phyloP scores from a whole-genome alignment of 352 stramenopile genomes.

The Globisporangium apiculatum region DNA sequence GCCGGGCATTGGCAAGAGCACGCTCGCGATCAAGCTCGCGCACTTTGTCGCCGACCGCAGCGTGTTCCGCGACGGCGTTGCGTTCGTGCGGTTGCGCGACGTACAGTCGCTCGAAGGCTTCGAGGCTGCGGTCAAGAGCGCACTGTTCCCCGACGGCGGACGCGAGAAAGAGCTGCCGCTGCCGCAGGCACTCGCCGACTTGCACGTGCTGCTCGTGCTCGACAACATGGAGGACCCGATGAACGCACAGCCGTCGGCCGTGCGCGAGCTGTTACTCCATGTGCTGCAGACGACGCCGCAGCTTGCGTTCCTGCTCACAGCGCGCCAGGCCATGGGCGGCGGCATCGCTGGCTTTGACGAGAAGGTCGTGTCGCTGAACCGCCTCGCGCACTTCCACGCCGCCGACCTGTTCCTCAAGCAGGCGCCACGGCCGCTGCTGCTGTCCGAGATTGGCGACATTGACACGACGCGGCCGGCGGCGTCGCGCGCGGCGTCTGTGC shows the following conservation, averaged over 20 bases:
- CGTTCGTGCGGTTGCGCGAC: conserved; percentile 60
- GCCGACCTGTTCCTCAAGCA: conserved; percentile 77
- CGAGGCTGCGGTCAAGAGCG: conserved; percentile 66
- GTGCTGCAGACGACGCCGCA: conserved; percentile 55
- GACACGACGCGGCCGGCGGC: conserved; percentile 17
- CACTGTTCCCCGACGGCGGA: conserved; percentile 51
- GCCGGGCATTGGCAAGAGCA: conserved; percentile 74
- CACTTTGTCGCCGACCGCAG: conserved; percentile 71
- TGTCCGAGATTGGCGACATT: conserved; percentile 64
- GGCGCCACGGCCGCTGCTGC: conserved; percentile 48
- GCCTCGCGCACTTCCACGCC: conserved; percentile 60
- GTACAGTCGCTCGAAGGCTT: conserved; percentile 67
- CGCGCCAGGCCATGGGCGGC: conserved; percentile 60
- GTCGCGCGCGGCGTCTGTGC: conserved; percentile 29
- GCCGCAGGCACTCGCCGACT: conserved; percentile 40
- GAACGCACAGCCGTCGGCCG: conserved; percentile 48
- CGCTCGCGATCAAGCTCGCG: conserved; percentile 57
- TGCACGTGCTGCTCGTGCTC: conserved; percentile 62
- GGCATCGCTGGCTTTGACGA: conserved; percentile 69
- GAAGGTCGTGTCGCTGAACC: conserved; percentile 75
- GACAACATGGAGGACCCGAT: conserved; percentile 83
- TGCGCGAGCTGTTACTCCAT: conserved; percentile 56
- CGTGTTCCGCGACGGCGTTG: conserved; percentile 64
- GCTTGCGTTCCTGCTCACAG: conserved; percentile 66
- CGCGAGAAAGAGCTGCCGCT: conserved; percentile 61